phyloP scores from a whole-genome alignment of 257 asterid genomes.

The Nicotiana tabacum region DNA sequence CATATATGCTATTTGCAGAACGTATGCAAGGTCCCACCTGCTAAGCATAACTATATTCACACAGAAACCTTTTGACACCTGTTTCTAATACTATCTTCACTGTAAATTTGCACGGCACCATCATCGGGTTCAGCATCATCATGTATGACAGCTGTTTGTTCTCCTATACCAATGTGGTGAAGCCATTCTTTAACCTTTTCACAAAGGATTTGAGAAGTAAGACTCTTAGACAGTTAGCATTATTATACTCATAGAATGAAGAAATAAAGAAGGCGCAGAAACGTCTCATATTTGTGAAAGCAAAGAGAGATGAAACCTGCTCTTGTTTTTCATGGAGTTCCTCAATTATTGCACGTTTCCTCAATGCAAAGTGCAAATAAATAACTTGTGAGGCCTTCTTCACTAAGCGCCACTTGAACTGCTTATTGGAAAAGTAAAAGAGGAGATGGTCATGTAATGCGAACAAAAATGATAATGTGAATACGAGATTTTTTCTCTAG shows the following conservation, averaged over 20 bases:
- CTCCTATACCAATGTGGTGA: constrained; percentile 75
- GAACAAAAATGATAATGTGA: background rate
- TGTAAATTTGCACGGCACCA: constrained; percentile 60
- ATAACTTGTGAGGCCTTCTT: constrained; percentile 93
- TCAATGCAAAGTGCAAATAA: constrained; percentile 77
- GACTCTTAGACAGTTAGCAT: constrained; percentile 1
- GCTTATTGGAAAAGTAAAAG: constrained; percentile 21
- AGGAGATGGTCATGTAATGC: background rate
- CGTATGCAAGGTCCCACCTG: background rate
- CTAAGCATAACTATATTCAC: constrained; percentile 5
- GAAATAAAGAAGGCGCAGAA: background rate
- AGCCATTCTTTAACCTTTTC: constrained; percentile 83
- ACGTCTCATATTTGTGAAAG: background rate
- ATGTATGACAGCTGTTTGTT: constrained; percentile 61
- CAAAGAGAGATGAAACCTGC: constrained; percentile 58
- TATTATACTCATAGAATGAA: background rate
- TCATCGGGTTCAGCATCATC: constrained; percentile 88
- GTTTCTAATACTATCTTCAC: constrained; percentile 51
- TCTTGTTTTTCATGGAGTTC: constrained; percentile 93
- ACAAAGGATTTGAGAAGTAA: background rate
- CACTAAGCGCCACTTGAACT: constrained; percentile 80
- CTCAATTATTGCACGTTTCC: constrained; percentile 77
- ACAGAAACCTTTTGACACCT: constrained; percentile 39
- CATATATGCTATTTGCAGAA: background rate
- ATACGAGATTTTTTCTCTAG: background rate